A percentile compares a stretch with the other conserved stretches of the same genome.
These are phyloP conservation scores for Dactylonectria macrodidyma DNA, from an alignment of 2,329 filamentous ascomycete genomes.

Conservation along the genomic window DNA sequence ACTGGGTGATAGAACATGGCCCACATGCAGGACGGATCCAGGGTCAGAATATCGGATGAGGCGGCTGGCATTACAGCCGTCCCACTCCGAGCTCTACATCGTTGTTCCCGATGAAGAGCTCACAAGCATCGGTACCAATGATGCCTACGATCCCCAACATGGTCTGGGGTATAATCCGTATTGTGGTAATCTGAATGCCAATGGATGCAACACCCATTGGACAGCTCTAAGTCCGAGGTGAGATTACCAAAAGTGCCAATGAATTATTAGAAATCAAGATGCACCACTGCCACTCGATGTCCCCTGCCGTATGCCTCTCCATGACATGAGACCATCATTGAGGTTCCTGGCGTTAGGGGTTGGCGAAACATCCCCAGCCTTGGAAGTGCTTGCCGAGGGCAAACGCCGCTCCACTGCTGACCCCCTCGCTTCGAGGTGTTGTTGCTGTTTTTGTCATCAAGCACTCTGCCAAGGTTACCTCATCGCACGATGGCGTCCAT, in stretches of 20 bases:
- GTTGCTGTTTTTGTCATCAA: constrained; percentile 10
- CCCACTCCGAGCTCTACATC: constrained; percentile 22
- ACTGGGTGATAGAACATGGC: constrained; percentile 10
- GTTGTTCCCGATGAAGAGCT: constrained; percentile 9
- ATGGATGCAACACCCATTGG: constrained; percentile 12
- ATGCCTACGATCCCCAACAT: constrained; percentile 9
- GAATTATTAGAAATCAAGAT: constrained; percentile 13
- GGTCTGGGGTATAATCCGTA: constrained; percentile 11
- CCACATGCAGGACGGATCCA: constrained; percentile 13
- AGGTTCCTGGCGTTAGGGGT: not conserved
- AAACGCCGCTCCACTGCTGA: constrained; percentile 9
- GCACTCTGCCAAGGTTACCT: constrained; percentile 1
- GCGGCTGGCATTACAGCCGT: constrained; percentile 24
- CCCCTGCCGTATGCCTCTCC: not conserved
- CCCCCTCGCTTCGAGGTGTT: constrained; percentile 12
- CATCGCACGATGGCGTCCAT: constrained; percentile 3
- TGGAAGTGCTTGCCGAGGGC: constrained; percentile 8
- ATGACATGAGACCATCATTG: constrained; percentile 7
- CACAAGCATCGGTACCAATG: constrained; percentile 5
- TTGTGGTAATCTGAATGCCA: constrained; percentile 3
- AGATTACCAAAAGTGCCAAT: constrained; percentile 12
- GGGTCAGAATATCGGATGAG: constrained; percentile 18
- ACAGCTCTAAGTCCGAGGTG: constrained; percentile 1
- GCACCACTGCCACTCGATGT: not conserved
- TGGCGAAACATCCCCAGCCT: constrained; percentile 3